These are phyloP conservation scores for Penicilliopsis zonata DNA, from an alignment of 495 filamentous ascomycete species.

Conservation along the genomic window DNA sequence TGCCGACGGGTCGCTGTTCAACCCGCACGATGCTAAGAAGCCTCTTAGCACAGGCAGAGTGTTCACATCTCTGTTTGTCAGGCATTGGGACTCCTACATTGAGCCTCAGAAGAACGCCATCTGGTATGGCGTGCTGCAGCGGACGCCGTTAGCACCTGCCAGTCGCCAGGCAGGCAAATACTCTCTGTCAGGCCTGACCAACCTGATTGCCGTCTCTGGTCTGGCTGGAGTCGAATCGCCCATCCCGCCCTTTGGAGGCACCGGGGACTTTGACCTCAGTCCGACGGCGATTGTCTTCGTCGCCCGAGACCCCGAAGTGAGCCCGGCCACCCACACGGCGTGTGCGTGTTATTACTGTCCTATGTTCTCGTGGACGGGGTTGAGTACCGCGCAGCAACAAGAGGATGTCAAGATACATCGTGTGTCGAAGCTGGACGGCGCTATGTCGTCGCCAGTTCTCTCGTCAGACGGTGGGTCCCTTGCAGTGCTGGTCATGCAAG, in stretches of 20 bases:
- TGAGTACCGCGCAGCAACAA: slow-evolving; percentile 19
- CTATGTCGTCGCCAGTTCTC: slow-evolving; percentile 63
- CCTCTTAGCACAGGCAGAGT: slow-evolving; percentile 37
- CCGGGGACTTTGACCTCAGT: slow-evolving; percentile 47
- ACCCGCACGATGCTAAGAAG: slow-evolving; percentile 41
- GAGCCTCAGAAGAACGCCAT: slow-evolving; percentile 56
- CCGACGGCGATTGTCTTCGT: slow-evolving; percentile 59
- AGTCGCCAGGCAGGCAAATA: slow-evolving; percentile 29
- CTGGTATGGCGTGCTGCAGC: slow-evolving; percentile 57
- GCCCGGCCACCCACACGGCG: slow-evolving; percentile 72
- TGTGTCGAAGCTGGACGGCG: slow-evolving; percentile 45
- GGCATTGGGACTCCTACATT: slow-evolving; percentile 51
- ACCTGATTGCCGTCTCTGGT: slow-evolving; percentile 32
- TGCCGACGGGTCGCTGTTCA: slow-evolving; percentile 43
- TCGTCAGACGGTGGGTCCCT: slow-evolving; percentile 60
- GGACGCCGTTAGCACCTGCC: slow-evolving; percentile 22
- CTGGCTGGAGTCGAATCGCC: slow-evolving; percentile 36
- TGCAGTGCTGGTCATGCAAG: slow-evolving; percentile 70
- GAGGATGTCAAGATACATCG: slow-evolving; percentile 24
- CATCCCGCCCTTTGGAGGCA: slow-evolving; percentile 48
- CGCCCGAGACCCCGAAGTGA: slow-evolving; percentile 67
- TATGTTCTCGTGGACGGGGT: slow-evolving; percentile 44
- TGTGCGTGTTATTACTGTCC: slow-evolving; percentile 51
- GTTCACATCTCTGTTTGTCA: slow-evolving; percentile 45
- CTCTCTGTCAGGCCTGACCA: slow-evolving; percentile 34